Evolutionary conservation across 129 eudicot species (phyloP).

Genomic region (Solidago caesia): DNA sequence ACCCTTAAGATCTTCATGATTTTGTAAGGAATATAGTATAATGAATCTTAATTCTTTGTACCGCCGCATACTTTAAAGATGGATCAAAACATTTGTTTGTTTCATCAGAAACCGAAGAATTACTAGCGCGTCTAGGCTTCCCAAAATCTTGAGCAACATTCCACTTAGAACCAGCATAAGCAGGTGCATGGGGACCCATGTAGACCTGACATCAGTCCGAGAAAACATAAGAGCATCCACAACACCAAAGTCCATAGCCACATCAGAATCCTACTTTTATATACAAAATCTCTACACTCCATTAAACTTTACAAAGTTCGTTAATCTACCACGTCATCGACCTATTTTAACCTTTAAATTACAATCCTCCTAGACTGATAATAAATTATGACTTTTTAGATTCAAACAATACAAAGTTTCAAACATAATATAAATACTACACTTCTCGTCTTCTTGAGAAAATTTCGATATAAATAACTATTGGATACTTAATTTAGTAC

Average conservation of each 20-base stretch:
- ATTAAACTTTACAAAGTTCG: too few species aligned
- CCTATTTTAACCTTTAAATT: too few species aligned
- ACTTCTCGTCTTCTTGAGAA: background rate
- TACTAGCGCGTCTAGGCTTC: conserved; percentile 22
- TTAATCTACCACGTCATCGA: too few species aligned
- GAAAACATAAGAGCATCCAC: conserved; percentile 1
- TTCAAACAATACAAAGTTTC: background rate
- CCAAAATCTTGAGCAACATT: conserved; percentile 37
- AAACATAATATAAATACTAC: background rate
- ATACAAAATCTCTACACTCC: too few species aligned
- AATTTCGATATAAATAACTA: background rate
- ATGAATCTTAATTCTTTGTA: background rate
- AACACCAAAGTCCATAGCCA: background rate
- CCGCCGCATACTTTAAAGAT: conserved; percentile 26
- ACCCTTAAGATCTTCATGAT: conserved; percentile 3
- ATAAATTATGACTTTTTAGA: too few species aligned
- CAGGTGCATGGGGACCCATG: conserved; percentile 46
- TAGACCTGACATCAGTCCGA: conserved; percentile 31
- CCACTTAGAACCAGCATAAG: conserved; percentile 31
- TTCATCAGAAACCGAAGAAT: conserved; percentile 29
- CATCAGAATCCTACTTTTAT: too few species aligned
- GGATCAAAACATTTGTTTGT: conserved; percentile 6
- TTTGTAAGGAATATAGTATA: background rate
- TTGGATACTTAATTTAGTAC: background rate
- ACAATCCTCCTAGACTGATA: too few species aligned